Base-by-base conservation (phyloP, 768 basidiomycete genomes). In the Hygrocybe coccinea region DNA sequence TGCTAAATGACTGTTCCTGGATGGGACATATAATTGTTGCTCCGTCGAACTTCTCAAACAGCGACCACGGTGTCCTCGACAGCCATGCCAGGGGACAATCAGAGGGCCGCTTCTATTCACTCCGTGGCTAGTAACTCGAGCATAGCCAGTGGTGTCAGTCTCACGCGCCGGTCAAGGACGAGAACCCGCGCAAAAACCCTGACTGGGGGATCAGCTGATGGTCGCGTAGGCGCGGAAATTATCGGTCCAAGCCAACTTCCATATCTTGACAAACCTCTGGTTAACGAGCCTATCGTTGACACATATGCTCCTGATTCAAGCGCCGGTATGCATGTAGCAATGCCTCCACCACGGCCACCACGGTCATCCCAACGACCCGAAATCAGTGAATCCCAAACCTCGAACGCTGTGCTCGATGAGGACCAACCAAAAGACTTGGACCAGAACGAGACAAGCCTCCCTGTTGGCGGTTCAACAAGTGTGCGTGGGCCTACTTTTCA, bases 121-220 rank as follows among this genome's bases (percentile, higher is more conserved):
- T 79, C 78, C 1, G 74, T 79, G 38, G 73, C 76, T 24, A 80
- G 78, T 67, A 78, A 74, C 59, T 75, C 78, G 17, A 79, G 78
- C 66, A 69, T 76, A 56, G 73, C 69, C 53, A 83, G 80, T 62
- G 74, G 72, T 3, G 69, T 73, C 24, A 79, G 78, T 61, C 77
- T 85, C 46, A 65, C 75, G 34, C 80, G 83, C 59, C 78, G 80
- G 46, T 70, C 80, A n/a, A 70, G 79, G 57, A 78, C 76, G 43
- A 73, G 81, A 63, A 71, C 78, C 58, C 80, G 83, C 68, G 81
- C 80, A 50, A 74, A 67, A 64, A 82, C 83, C 21, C 69, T 79
- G 53, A 79, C 76, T 29, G 56, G 22, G n/a, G 24, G 39, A 1
- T 36, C 41, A 1, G 11, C 41, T 53, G 52, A 21, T 43, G 17